Base-by-base conservation (phyloP, 169 alveolate genomes). In the Plasmodium ovale region DNA sequence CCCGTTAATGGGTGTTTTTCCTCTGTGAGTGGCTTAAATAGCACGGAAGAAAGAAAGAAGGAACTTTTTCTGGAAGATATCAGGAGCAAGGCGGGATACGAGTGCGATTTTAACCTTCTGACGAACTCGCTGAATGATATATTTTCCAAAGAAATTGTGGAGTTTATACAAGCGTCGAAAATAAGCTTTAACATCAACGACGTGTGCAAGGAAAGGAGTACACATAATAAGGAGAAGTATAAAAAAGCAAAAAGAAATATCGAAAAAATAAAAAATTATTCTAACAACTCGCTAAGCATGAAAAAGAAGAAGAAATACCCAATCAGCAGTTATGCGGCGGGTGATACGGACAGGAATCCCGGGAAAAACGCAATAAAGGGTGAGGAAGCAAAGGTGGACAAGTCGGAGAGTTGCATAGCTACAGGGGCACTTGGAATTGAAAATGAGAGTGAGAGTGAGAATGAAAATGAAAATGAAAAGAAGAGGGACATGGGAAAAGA, bases 121-220 rank as follows among this genome's bases (percentile, higher is more conserved):
- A 79, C 89, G 23, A 65, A 65, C 19, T 67, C 77, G 39, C 58
- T 79, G 35, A 79, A 79, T 69, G 89, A 79, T 79, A 79, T 79
- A 33, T 79, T 79, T 49, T 79, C 89, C 21, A 79, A 79, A 79
- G 89, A 79, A 65, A 79, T 79, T 65, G 89, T 79, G 7, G 89
- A 79, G 19, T 79, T 79, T 29, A 79, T 79, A 12, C 74, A 79
- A 69, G 89, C 89, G 16, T 79, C 89, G 10, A 51, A 65, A 79
- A 79, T 29, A 31, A 79, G 72, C 29, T 79, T 65, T 31, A 79
- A 79, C 65, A 79, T 79, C 12, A 79, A 53, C 44, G 89, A 79
- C 16, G 82, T 79, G n/a, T 67, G 82, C 35, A 79, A 79, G 42
- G 89, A 65, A 59, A 67, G 89, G 35, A 79, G 37, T 65, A 0